Evolutionary conservation across 768 basidiomycete genomes (phyloP).

Genomic region (Suillus discolor): DNA sequence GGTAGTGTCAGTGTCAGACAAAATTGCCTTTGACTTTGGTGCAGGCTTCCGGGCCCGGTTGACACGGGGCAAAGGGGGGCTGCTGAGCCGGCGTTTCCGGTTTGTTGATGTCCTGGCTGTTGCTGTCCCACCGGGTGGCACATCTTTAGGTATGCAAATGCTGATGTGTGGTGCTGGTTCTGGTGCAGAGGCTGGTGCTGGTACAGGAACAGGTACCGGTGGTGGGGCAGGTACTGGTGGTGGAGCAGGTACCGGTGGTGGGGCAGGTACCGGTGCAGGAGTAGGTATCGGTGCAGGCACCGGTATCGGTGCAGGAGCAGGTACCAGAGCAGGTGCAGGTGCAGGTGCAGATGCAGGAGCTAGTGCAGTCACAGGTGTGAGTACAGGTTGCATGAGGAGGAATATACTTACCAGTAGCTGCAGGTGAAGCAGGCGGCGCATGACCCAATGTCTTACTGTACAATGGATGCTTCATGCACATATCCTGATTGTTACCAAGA

Average conservation of each 20-base stretch:
- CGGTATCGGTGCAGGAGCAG: no score
- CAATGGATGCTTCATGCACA: conserved; percentile 1
- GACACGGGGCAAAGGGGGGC: no score
- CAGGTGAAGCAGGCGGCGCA: background rate
- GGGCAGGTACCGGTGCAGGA: no score
- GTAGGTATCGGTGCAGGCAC: no score
- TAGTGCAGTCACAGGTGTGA: background rate
- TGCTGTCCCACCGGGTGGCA: background rate
- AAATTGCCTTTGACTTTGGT: no score
- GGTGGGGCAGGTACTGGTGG: no score
- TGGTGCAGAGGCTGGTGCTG: background rate
- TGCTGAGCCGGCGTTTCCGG: background rate
- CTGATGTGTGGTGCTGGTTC: background rate
- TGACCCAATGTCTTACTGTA: background rate
- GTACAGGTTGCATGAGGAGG: background rate
- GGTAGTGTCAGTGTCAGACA: background rate
- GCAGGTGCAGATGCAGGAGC: background rate
- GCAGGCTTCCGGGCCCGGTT: no score
- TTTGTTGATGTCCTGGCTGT: background rate
- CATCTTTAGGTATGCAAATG: background rate
- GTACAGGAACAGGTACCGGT: no score
- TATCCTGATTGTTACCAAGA: background rate
- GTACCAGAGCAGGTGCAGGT: background rate
- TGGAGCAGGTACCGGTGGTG: no score
- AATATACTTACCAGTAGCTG: background rate